Base-by-base conservation (phyloP, 2,329 filamentous ascomycete genomes). In the Periglandula ipomoeae region DNA sequence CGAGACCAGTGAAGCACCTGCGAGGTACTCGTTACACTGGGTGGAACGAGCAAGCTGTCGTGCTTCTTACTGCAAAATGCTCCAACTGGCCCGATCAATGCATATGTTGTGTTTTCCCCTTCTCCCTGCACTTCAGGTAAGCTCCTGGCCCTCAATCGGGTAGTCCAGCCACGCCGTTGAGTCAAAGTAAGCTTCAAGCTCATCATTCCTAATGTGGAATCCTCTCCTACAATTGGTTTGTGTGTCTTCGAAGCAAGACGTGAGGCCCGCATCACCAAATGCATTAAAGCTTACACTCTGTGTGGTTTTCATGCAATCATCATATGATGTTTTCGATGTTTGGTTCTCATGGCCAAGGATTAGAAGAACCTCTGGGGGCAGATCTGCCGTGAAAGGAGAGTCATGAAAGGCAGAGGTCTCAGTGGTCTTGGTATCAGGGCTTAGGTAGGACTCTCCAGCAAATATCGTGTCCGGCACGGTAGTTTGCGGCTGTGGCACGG, bases 331-430 rank as follows among this genome's bases (percentile, higher is more conserved):
- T 19, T 11, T 40, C 7, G 15, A n/a, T 11, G 10, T 1, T 30
- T 43, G 24, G n/a, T 13, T 15, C 20, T 35, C 27, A 8, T 47
- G 45, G 4, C 37, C 45, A 8, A 47, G 3, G 26, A 47, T 39
- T 35, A 32, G 11, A 26, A 47, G 45, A 13, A 47, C 45, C 13
- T 47, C 45, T 5, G 35, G 17, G 1, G 45, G 45, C 37, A 47
- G 6, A 15, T 47, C 45, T 2, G 45, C 19, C 13, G 45, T 47
- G 24, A 47, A 47, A 3, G 20, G 13, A 3, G 45, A 47, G 13
- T 13, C 24, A 17, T 32, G 15, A 1, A 8, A 19, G 15, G 15
- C 34, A 9, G 34, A 6, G 15, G 17, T 10, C 15, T 20, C 22
- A 8, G 22, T n/a, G 5, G 5, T n/a, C 15, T 30, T 23, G 4